Base-by-base conservation (phyloP, 1,139 yeast species). In the Geotrichum restrictum region DNA sequence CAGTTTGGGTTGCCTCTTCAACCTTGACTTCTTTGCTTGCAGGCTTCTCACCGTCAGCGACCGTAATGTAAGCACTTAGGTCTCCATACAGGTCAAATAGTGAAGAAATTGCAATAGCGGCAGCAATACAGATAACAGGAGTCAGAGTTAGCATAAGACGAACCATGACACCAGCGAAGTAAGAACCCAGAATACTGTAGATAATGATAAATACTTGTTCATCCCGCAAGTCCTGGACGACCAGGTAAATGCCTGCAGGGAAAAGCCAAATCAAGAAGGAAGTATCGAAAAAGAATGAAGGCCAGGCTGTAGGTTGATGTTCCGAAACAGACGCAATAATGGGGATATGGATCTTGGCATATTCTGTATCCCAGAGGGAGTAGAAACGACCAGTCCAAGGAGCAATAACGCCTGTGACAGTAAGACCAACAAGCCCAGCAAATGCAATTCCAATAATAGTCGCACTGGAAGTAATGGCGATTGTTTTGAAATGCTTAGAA, bases 251-350 rank as follows among this genome's bases (percentile, higher is more conserved):
- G 60, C 98, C 99, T 2, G 93, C 97, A 49, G 99, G 99, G 88
- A 94, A 93, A 61, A 94, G 77, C 98, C 98, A 94, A 63, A 93
- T 87, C 71, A 94, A 77, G 77, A 93, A 80, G 64, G 83, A 87
- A 49, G 94, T 84, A 69, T 94, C 99, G 69, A 93, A 88, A 78
- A 88, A 93, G 72, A 93, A 94, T 10, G 97, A 83, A 13, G 98
- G 96, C 99, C 99, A 94, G 11, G 98, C 96, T 22, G 98, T 93
- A 56, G 99, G 99, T 75, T 94, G 99, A 76, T 94, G 99, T 74
- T 94, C 99, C 13, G 96, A 88, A 49, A 94, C 99, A 2, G 98
- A 91, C 1, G 98, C 98, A 71, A 94, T 94, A 67, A 94, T 94
- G 50, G 99, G 99, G 64, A 94, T 94, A 69, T 94, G 98, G 60